Base-by-base conservation (phyloP, 371 early-diverging fungal species). In the Fennellomyces sp. region DNA sequence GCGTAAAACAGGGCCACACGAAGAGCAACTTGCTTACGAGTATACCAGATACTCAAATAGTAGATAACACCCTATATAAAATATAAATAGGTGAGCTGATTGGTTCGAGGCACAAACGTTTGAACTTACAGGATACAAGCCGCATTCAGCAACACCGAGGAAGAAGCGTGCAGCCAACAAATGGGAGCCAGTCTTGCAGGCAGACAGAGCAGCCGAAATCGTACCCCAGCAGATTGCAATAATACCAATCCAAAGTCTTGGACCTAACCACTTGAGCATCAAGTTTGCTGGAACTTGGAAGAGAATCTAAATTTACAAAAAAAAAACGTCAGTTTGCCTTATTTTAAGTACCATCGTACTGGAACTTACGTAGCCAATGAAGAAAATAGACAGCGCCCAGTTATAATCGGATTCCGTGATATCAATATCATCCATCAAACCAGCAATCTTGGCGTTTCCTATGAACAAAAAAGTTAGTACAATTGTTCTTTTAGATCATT, bases 1-100 rank as follows among this genome's bases (percentile, higher is more conserved):
- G 79, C 53, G 63, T 84, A 90, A 60, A 90, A 91, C 39, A 86
- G 53, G 5, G 88, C 88, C 10, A 88, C 78, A 38, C 94, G 87
- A 47, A 80, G 70, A 8, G 91, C 87, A 64, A 84, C 84, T 71
- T 94, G 93, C n/a, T 74, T 62, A 13, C 79, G 64, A 12, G 68
- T 71, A 55, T 80, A 82, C 75, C 76, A 83, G 10, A 83, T 58
- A 2, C 76, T 69, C 12, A 85, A 55, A 56, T 79, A 78, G 61
- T 75, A 85, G 45, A 82, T 69, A 13, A 70, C 62, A 36, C 82
- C 60, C 53, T 52, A 33, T 52, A 31, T 17, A 49, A 27, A 27
- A n/a, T 23, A 28, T 29, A 49, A 49, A 27, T n/a, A 13, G 50
- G 15, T 49, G 15, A 49, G n/a, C 7, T 28, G 5, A 49, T 28